Base-by-base conservation (phyloP, 495 filamentous ascomycete species). In the Oidiodendron maius region DNA sequence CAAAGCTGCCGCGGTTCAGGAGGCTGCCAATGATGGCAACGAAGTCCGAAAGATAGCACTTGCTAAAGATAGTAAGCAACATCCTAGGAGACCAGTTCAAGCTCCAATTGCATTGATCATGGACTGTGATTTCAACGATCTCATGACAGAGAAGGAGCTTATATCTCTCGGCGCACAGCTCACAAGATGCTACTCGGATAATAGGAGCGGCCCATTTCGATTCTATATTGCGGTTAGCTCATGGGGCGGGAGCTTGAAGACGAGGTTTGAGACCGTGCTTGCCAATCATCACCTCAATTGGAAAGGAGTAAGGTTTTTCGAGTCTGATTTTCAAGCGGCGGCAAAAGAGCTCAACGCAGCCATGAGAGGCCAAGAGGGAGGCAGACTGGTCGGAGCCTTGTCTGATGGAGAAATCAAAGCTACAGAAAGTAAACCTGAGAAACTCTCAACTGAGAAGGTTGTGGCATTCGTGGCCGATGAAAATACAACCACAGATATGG, bases 91-190 rank as follows among this genome's bases (percentile, higher is more conserved):
- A 44, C 67, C 70, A 21, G 64, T 69, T 35, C 68, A 76, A 52
- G 67, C 90, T 5, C 91, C 91, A 2, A 64, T 97, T 5, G 76
- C 87, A 0, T 59, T 97, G 54, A 68, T 99, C 30, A 65, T 99
- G 53, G 93, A 99, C 63, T 97, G 94, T 63, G 81, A 86, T 51
- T 99, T 91, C 54, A 89, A 99, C 54, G 76, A 86, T 10, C 70
- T 91, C 57, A 99, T 99, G 93, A 71, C 68, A 22, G 80, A 86
- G 0, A 80, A 83, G 44, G 94, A 99, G 60, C 70, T 87, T 15
- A 81, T 86, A 6, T 96, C 89, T 2, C 74, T 98, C 9, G 79
- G 75, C 2, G 75, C 76, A 21, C 93, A 99, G 64, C 65, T 99
- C 46, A 93, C 88, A 2, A 73, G 94, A 17, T 81, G 76, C 53